Base-by-base conservation (phyloP, 805 yeast genomes). In the Candida michaelii region DNA sequence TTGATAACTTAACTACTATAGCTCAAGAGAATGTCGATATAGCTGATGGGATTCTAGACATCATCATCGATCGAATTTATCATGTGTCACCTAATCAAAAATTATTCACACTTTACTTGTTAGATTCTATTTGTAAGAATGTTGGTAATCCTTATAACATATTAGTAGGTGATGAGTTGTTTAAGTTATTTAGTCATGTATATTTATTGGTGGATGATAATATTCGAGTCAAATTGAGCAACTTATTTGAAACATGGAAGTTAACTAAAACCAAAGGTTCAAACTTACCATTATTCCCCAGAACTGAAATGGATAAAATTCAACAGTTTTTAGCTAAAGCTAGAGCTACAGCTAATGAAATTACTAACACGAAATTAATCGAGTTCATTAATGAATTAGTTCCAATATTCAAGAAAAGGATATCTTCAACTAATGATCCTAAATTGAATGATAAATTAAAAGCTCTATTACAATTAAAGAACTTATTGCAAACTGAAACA, bases 91-190 rank as follows among this genome's bases (percentile, higher is more conserved):
- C 97, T 1, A 75, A 78, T 10, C 90, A 87, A 50, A 93, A 93
- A 63, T 73, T 93, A 36, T 93, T 79, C 53, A 81, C 93, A 3
- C 73, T 93, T 46, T 93, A 91, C 58, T 73, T 91, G 35, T 65
- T 93, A 43, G 98, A 93, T 62, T 89, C 97, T 13, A 85, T 93
- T 36, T 85, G 91, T 65, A 93, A 93, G 62, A 87, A 83, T 55
- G 83, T 88, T 24, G 97, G 97, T 7, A 76, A 82, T 47, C 97
- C 98, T 1, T 93, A 91, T 60, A 86, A 89, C n/a, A 72, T 81
- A 5, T 61, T 86, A 39, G 80, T 93, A 59, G 83, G 90, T 40
- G 73, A 79, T 49, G 81, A 82, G 48, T 66, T 89, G 36, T 84
- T 77, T 65, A 77, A 75, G 50, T 68, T 86, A 3, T 91, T 85